These are phyloP conservation scores for Tillandsia leiboldiana DNA, from an alignment of 176 grass and related monocot genomes.

Conservation along the genomic window DNA sequence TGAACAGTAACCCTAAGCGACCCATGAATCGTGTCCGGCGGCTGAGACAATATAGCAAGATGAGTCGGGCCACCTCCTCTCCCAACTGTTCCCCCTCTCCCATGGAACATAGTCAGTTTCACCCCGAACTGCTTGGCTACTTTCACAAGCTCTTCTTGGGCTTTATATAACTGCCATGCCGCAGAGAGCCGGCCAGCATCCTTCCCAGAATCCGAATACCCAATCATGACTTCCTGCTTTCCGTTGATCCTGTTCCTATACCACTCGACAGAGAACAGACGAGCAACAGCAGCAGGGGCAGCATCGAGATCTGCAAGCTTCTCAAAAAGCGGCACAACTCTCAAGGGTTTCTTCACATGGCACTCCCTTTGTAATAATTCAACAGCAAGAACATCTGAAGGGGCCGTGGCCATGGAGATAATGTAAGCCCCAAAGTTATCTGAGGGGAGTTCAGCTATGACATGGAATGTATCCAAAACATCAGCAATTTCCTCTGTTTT, in stretches of 20 bases:
- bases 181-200: slow-evolving; percentile 90
- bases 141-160: slow-evolving; percentile 79
- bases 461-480: slow-evolving; percentile 72
- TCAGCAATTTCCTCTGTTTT: slow-evolving; percentile 83
- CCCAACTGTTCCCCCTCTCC: slow-evolving; percentile 86
- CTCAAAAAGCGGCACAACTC: slow-evolving; percentile 89
- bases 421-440: slow-evolving; percentile 96
- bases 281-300: slow-evolving; percentile 65
- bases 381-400: slow-evolving; percentile 93
- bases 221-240: slow-evolving; percentile 97
- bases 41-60: slow-evolving; percentile 92
- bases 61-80: slow-evolving; percentile 93
- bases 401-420: slow-evolving; percentile 87
- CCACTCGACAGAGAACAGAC: slow-evolving; percentile 77
- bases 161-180: slow-evolving; percentile 86
- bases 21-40: slow-evolving; percentile 86
- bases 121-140: slow-evolving; percentile 66
- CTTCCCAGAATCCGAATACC: slow-evolving; percentile 94
- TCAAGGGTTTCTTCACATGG: slow-evolving; percentile 66
- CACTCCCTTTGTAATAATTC: slow-evolving; percentile 89
- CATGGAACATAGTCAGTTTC: slow-evolving; percentile 96
- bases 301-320: slow-evolving; percentile 79
- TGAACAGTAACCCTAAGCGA: slow-evolving; percentile 88
- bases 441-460: slow-evolving; percentile 78
- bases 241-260: slow-evolving; percentile 80